Evolutionary conservation across 768 basidiomycete genomes (phyloP).

Genomic region (Auricularia sp.): DNA sequence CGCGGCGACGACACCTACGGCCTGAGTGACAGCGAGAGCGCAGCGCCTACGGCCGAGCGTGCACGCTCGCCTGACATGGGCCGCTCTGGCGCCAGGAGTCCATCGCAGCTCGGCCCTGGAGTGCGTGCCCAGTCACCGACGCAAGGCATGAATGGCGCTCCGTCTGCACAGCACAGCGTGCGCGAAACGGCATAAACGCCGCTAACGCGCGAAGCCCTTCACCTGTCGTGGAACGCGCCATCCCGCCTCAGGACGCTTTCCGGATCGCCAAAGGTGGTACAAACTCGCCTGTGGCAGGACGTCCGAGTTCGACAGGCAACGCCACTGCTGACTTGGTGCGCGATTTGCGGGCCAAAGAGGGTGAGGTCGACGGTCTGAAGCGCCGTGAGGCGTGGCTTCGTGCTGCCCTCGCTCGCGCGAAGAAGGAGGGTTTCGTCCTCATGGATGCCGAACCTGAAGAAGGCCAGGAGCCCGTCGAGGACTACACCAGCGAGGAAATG

Average conservation of each 20-base stretch:
- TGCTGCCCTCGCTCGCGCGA: slow-evolving; percentile 64
- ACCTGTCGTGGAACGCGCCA: slow-evolving; percentile 42
- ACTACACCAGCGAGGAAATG: slow-evolving; percentile 30
- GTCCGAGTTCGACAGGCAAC: slow-evolving; percentile 49
- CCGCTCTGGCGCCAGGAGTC: not conserved
- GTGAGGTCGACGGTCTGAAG: slow-evolving; percentile 66
- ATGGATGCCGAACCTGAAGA: slow-evolving; percentile 40
- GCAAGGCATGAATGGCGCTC: slow-evolving; percentile 15
- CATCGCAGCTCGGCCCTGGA: slow-evolving; percentile 23
- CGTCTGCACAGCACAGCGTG: slow-evolving; percentile 29
- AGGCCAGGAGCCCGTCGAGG: slow-evolving; percentile 24
- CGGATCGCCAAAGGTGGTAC: slow-evolving; percentile 31
- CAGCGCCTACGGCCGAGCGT: slow-evolving; percentile 1
- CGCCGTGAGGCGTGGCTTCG: slow-evolving; percentile 81
- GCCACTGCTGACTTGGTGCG: slow-evolving; percentile 65
- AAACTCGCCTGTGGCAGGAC: slow-evolving; percentile 30
- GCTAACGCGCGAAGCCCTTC: slow-evolving; percentile 45
- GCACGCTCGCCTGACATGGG: slow-evolving; percentile 7
- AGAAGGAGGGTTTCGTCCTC: slow-evolving; percentile 67
- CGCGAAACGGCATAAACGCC: slow-evolving; percentile 31
- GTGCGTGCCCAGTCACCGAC: slow-evolving; percentile 56
- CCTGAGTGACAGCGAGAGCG: slow-evolving; percentile 1
- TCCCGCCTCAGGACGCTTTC: slow-evolving; percentile 53
- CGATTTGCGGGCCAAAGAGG: slow-evolving; percentile 74
- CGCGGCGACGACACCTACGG: not conserved